A percentile compares a stretch with the other conserved stretches of the same genome.
Conservation (phyloP, 2,329 filamentous ascomycete species). For the Dryadomyces sulphureus region DNA sequence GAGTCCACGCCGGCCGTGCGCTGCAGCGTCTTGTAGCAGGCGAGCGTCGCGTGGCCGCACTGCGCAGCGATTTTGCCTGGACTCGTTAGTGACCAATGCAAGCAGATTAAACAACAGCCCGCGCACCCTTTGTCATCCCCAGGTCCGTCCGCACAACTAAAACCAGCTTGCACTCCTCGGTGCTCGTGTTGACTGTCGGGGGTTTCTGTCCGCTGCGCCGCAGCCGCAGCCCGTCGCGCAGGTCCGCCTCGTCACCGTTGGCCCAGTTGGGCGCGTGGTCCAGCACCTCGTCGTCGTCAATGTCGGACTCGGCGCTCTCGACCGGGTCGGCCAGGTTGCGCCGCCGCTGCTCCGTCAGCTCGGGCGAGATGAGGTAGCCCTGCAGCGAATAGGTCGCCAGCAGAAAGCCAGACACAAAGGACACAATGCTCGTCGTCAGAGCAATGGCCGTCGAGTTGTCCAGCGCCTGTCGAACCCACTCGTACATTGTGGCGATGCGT, state of each 20-base stretch:
- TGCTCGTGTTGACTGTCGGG: constrained; percentile 20
- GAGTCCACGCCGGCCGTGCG: constrained; percentile 34
- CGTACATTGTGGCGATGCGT: constrained; percentile 1
- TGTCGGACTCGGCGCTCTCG: constrained; percentile 55
- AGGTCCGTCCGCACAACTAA: constrained; percentile 86
- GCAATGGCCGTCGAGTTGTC: constrained; percentile 28
- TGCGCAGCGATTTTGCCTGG: constrained; percentile 94
- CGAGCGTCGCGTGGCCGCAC: constrained; percentile 88
- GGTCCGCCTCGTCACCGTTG: constrained; percentile 45
- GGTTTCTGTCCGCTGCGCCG: constrained; percentile 24
- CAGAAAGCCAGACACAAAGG: constrained; percentile 64
- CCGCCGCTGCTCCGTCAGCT: constrained; percentile 40
- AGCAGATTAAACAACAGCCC: neutral
- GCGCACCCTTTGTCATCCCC: constrained; percentile 88
- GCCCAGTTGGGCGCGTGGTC: constrained; percentile 56
- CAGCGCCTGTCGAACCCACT: constrained; percentile 2
- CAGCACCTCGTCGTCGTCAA: constrained; percentile 44
- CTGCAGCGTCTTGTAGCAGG: constrained; percentile 81
- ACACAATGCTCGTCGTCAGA: constrained; percentile 58
- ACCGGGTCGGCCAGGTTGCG: constrained; percentile 42
- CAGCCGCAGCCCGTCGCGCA: constrained; percentile 40
- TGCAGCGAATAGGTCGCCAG: constrained; percentile 60
- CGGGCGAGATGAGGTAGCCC: constrained; percentile 43
- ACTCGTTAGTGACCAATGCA: neutral
- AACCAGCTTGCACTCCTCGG: constrained; percentile 87